These are phyloP conservation scores for Spencermartinsiella europaea DNA, from an alignment of 805 yeast species.

Conservation along the genomic window DNA sequence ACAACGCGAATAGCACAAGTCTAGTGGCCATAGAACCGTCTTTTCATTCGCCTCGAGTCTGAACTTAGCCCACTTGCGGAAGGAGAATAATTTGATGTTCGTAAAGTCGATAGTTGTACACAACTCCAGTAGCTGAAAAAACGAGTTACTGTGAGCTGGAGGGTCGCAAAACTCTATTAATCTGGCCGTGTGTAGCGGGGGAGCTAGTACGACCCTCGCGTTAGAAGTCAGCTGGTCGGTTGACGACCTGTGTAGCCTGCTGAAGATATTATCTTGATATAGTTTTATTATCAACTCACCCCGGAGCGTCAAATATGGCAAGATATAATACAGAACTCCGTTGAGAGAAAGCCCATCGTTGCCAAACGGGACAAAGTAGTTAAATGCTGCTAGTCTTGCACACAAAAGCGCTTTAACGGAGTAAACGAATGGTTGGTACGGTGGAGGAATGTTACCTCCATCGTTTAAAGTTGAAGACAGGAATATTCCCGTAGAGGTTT, in stretches of 20 bases:
- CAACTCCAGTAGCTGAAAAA: slow-evolving; percentile 4
- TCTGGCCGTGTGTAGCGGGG: slow-evolving; percentile 6
- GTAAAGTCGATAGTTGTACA: slow-evolving; percentile 2
- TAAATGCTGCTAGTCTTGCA: slow-evolving; percentile 10
- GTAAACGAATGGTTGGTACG: slow-evolving; percentile 22
- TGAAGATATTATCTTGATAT: slow-evolving; percentile 12
- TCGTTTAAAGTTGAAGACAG: slow-evolving; percentile 21
- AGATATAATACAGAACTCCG: slow-evolving; percentile 19
- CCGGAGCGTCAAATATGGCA: slow-evolving; percentile 16
- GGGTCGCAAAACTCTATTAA: slow-evolving; percentile 5
- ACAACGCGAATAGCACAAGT: slow-evolving; percentile 22
- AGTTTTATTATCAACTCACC: slow-evolving; percentile 23
- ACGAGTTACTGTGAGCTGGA: slow-evolving; percentile 1
- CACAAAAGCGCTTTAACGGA: slow-evolving; percentile 18
- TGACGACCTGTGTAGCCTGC: not conserved
- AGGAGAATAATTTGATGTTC: not conserved
- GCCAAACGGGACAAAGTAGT: slow-evolving; percentile 19
- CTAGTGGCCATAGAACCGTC: slow-evolving; percentile 24
- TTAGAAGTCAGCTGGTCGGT: not conserved
- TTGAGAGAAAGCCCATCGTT: slow-evolving; percentile 10
- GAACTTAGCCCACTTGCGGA: slow-evolving; percentile 13
- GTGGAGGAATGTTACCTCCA: slow-evolving; percentile 12
- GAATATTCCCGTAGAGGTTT: slow-evolving; percentile 27
- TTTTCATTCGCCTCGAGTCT: slow-evolving; percentile 9
- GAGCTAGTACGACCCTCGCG: slow-evolving; percentile 6